Conservation (phyloP, 306 rosid genomes). For the Elaeagnus macrophylla region DNA sequence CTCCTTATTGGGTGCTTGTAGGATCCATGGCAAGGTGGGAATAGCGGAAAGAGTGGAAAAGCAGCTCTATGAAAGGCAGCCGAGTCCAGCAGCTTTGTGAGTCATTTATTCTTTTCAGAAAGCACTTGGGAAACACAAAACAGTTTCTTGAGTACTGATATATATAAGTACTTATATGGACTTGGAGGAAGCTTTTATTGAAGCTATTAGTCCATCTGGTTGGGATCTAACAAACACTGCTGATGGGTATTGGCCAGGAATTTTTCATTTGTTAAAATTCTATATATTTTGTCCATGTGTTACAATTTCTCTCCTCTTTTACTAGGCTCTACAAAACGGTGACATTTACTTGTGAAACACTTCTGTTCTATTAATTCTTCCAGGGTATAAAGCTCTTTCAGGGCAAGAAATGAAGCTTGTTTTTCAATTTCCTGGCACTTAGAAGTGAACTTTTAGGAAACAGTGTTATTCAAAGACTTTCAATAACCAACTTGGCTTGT, state of each 20-base stretch:
- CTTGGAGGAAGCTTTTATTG: constrained; percentile 2
- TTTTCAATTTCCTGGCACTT: too few species aligned
- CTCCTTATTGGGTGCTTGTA: constrained; percentile 53
- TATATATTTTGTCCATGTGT: too few species aligned
- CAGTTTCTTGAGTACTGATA: neutral
- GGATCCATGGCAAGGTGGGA: constrained; percentile 48
- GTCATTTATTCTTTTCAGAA: constrained; percentile 1
- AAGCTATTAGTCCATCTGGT: neutral
- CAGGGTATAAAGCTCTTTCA: too few species aligned
- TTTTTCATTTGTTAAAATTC: too few species aligned
- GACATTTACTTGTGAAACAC: too few species aligned
- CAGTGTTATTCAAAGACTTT: too few species aligned
- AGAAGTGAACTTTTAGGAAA: too few species aligned
- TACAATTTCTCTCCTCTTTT: too few species aligned
- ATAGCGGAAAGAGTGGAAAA: constrained; percentile 48
- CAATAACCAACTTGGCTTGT: too few species aligned
- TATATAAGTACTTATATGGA: neutral
- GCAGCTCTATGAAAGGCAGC: constrained; percentile 25
- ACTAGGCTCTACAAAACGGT: too few species aligned
- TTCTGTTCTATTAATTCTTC: too few species aligned
- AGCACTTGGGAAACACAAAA: neutral
- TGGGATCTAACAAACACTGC: neutral
- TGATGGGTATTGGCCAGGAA: neutral
- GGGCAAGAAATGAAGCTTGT: too few species aligned
- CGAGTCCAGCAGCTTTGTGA: constrained; percentile 17